Base-by-base conservation (phyloP, 805 yeast genomes). In the Saturnispora besseyi region DNA sequence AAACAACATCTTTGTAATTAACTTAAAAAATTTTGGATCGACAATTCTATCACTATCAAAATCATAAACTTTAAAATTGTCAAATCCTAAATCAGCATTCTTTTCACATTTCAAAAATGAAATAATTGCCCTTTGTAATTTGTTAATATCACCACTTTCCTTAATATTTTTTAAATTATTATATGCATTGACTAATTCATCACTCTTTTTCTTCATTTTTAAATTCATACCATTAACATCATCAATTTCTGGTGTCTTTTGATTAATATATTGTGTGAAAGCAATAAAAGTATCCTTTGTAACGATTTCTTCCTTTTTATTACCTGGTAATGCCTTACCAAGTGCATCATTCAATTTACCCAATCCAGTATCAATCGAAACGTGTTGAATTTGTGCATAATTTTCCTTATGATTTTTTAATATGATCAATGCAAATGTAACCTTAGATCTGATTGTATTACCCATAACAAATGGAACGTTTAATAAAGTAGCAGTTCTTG, bases 331-430 rank as follows among this genome's bases (percentile, higher is more conserved):
- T 36, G 82, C 77, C 59, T 80, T 84, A 28, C 90, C 90, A 29
- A 87, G 62, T 11, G 86, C 78, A 57, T 85, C 89, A 52, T 78
- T 76, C 51, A 87, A 70, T 46, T 76, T 77, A 57, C 87, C 86
- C 34, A 77, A 66, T 5, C 93, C 95, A 33, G 81, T 78, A 52
- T 82, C 78, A 36, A 82, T 63, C 45, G 73, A 70, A 49, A 75
- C 62, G 49, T 75, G 64, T 53, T 74, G 71, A 49, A 78, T 62
- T 40, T 69, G 65, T 34, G 73, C 68, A 43, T 67, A 66, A 46
- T 74, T 73, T 51, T 74, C 73, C 52, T 69, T 72, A 10, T 62
- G 59, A 49, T 72, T 72, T 48, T 65, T 66, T 48, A 71, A 63
- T 44, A 74, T 62, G 51, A 67, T 69, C 48, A 76, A 58, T 10